Base-by-base conservation (phyloP, 768 basidiomycete species). In the Butyriboletus loyo region DNA sequence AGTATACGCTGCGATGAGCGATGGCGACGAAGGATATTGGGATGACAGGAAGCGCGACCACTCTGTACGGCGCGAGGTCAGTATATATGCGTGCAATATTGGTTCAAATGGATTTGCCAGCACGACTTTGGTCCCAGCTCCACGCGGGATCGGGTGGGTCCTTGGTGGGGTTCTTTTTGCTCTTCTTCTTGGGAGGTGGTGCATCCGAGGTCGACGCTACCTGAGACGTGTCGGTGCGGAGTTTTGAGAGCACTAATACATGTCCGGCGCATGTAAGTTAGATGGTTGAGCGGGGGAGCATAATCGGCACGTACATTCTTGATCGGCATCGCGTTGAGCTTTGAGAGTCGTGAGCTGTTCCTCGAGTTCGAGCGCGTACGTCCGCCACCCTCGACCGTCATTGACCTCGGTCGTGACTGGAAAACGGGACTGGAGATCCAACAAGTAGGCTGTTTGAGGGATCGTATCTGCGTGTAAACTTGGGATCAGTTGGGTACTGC, bases 311-410 rank as follows among this genome's bases (percentile, higher is more conserved):
- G 24, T 48, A 68, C 67, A 21, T 39, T 56, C 59, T 37, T 65
- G 59, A 38, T 68, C 64, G 1, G 51, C 58, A 48, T 70, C 58
- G 25, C 52, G 58, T 30, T 54, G 53, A 15, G 56, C 39, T 39
- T 66, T 57, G 36, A 69, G 55, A 1, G 28, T 30, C 27, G 55
- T 31, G 15, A 69, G 58, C 14, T 60, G 57, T 44, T 51, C 52
- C 50, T 69, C 68, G n/a, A 68, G 66, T n/a, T 54, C 54, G 35
- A 69, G 60, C n/a, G 66, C 65, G 34, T 66, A 66, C 5, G 52
- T 47, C 42, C 60, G 59, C 68, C 68, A 69, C 9, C 53, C 50
- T 37, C 32, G 57, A 28, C 8, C 5, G 3, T 19, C 25, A 3
- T 32, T 25, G 15, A 45, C 32, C 35, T 49, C 21, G 49, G 46